Conservation (phyloP, 2,329 filamentous ascomycete genomes). For the Raffaelea ambrosiae region DNA sequence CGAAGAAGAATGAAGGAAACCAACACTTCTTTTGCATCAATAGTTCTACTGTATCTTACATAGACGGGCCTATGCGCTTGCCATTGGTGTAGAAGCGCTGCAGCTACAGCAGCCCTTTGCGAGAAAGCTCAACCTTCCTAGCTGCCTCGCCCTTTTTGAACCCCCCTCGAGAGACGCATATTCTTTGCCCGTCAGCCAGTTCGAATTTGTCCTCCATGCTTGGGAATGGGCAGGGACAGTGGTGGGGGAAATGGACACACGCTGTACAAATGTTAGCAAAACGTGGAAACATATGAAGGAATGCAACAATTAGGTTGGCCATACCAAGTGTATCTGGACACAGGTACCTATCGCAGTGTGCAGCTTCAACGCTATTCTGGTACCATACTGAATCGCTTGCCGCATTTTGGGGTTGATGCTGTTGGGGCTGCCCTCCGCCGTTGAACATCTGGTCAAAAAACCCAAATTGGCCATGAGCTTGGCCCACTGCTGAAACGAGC, state of each 20-base stretch:
- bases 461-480: conserved; percentile 73
- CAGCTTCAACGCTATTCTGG: conserved; percentile 37
- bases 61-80: no score
- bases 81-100: no score
- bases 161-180: conserved; percentile 69
- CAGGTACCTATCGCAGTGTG: conserved; percentile 86
- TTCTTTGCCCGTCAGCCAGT: conserved; percentile 58
- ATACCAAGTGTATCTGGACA: conserved; percentile 76
- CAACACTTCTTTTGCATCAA: no score
- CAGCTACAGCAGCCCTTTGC: conserved; percentile 70
- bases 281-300: neutral
- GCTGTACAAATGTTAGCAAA: conserved; percentile 30
- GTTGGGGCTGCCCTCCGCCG: conserved; percentile 44
- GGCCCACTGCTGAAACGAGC: conserved; percentile 47
- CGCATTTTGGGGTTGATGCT: conserved; percentile 64
- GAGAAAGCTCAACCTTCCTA: conserved; percentile 69
- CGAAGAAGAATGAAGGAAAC: neutral
- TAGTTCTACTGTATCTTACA: no score
- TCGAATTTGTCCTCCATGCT: conserved; percentile 71
- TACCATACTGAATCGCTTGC: conserved; percentile 80
- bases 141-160: conserved; percentile 63
- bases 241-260: conserved; percentile 93
- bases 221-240: conserved; percentile 87
- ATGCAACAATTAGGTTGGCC: conserved; percentile 3
- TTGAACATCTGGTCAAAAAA: conserved; percentile 99